Base-by-base conservation (phyloP, 805 yeast genomes). In the Kuraishia hungarica region DNA sequence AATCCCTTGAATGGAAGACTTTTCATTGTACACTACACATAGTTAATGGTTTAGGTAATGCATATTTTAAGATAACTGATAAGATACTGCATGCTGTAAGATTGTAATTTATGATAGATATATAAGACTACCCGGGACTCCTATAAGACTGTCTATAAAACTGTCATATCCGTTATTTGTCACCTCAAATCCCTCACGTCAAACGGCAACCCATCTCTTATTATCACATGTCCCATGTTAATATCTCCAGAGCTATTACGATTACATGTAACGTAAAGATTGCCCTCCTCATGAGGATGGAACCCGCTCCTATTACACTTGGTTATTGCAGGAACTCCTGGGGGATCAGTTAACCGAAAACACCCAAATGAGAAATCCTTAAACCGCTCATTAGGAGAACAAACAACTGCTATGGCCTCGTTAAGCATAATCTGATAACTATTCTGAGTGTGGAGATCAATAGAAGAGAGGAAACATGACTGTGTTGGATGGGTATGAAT, bases 401-500 rank as follows among this genome's bases (percentile, higher is more conserved):
- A 80, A 1, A 84, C 89, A 28, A 84, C 75, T 15, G 89, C 89
- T 29, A 84, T 76, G 0, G 87, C 84, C 64, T 84, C 89, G 26
- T 86, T 83, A 17, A 84, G 70, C 89, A 84, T 83, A 52, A 83
- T 74, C 67, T 84, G 89, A 64, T 84, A 84, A 2, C 86, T 78
- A 57, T 79, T 80, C 58, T 84, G 89, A 1, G 89, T 84, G 66
- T 84, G 89, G 54, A 84, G 67, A 62, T 84, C 89, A 51, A 84
- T 80, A 0, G 87, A 81, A 13, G 86, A 80, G 65, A 84, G 66
- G 63, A 84, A 84, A 59, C 89, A 84, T n/a, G 86, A 72, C 63
- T 84, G 89, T 11, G 88, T 80, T 5, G 89, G 89, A 63, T 84
- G 89, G 10, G 89, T 84, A 64, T 84, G 89, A 54, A 84, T 84